A percentile compares a stretch with the other conserved stretches of the same genome.
phyloP scores from a whole-genome alignment of 1,284 basidiomycete species.

The Grifola frondosa region DNA sequence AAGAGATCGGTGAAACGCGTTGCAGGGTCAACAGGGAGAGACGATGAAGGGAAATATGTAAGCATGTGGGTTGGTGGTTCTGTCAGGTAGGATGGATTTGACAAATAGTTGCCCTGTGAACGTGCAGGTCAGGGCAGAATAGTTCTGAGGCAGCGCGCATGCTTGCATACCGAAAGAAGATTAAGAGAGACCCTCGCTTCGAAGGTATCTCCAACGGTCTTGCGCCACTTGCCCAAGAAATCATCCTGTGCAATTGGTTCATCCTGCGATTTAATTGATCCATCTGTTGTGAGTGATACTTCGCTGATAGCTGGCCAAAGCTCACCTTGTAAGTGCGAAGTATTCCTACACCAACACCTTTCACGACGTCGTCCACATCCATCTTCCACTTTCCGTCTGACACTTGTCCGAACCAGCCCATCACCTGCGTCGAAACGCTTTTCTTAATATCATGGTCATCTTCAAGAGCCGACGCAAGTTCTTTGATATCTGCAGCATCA shows the following conservation, averaged over 20 bases:
- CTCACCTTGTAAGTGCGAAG: conserved; percentile 63
- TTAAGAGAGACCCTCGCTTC: conserved; percentile 53
- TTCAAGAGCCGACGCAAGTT: conserved; percentile 57
- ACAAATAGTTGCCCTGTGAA: conserved; percentile 70
- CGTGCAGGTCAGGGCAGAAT: conserved; percentile 4
- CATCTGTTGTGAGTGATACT: not conserved
- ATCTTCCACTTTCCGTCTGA: conserved; percentile 61
- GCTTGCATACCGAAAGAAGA: conserved; percentile 60
- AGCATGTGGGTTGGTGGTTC: conserved; percentile 32
- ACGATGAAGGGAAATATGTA: conserved; percentile 72
- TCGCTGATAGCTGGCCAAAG: too few relatives aligned
- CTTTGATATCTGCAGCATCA: conserved; percentile 48
- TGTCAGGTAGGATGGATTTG: conserved; percentile 32
- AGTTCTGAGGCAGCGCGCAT: conserved; percentile 1
- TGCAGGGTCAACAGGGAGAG: conserved; percentile 70
- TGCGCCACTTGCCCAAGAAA: conserved; percentile 69
- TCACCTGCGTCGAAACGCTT: conserved; percentile 63
- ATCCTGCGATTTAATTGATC: too few relatives aligned
- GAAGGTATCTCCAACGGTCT: conserved; percentile 74
- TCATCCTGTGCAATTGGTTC: conserved; percentile 52
- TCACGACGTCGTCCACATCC: conserved; percentile 55
- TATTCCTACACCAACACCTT: conserved; percentile 71
- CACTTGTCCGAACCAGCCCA: conserved; percentile 77
- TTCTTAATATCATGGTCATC: conserved; percentile 73
- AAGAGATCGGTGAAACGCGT: conserved; percentile 85